These are phyloP conservation scores for Phytophthora citrophthora DNA, from an alignment of 352 stramenopile species.

Conservation along the genomic window DNA sequence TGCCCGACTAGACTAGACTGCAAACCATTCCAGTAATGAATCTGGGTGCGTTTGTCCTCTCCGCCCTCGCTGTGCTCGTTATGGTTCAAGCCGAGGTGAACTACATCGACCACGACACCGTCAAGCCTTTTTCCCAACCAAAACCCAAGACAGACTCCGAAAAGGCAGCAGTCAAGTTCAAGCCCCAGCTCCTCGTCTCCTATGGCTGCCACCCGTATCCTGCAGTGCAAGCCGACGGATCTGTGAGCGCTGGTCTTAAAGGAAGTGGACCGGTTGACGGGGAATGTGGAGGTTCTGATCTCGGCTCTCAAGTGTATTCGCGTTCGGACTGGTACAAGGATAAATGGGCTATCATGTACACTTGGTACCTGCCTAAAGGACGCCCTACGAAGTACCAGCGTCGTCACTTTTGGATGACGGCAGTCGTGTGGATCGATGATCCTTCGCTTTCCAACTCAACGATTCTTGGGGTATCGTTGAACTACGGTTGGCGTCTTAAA, in stretches of 20 bases:
- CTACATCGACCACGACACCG: conserved; percentile 20
- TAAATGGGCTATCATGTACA: conserved; percentile 36
- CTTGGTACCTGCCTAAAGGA: conserved; percentile 48
- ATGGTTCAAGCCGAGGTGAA: conserved; percentile 1
- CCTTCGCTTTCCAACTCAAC: conserved; percentile 18
- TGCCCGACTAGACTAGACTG: no score
- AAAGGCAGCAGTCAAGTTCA: conserved; percentile 20
- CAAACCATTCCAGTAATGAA: conserved; percentile 5
- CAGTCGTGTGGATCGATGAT: conserved; percentile 51
- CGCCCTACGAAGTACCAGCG: background rate
- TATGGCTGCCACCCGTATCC: conserved; percentile 18
- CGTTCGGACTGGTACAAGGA: conserved; percentile 26
- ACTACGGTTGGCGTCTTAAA: conserved; percentile 10
- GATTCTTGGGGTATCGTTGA: conserved; percentile 21
- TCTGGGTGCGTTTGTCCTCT: background rate
- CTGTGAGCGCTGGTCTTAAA: background rate
- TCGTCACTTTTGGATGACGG: conserved; percentile 44
- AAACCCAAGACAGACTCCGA: conserved; percentile 8
- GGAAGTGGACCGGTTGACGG: background rate
- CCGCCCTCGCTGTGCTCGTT: background rate
- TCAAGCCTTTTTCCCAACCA: conserved; percentile 13
- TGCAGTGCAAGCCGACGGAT: conserved; percentile 9
- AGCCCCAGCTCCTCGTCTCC: conserved; percentile 10
- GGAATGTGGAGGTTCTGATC: conserved; percentile 12
- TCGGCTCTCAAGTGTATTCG: conserved; percentile 31